Evolutionary conservation across 2,329 filamentous ascomycete genomes (phyloP).

Genomic region (Thelonectria rubi): DNA sequence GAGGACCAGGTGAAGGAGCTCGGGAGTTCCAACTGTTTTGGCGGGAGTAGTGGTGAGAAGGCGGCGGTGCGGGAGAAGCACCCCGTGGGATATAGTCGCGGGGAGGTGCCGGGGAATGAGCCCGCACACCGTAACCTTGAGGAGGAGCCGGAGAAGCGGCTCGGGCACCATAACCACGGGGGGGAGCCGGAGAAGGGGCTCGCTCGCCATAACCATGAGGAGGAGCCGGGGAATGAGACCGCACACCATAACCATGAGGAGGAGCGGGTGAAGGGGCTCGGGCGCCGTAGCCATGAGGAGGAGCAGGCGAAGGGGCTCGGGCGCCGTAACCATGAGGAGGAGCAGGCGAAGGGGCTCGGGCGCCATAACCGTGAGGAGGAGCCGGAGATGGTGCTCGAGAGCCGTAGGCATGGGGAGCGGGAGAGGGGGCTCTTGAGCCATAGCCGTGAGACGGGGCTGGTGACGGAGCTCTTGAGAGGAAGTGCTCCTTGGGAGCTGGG

Average conservation of each 20-base stretch:
- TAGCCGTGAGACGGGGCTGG: conserved; percentile 40
- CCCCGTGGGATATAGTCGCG: conserved; percentile 46
- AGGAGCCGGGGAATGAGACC: conserved; percentile 51
- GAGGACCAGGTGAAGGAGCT: conserved; percentile 51
- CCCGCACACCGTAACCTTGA: conserved; percentile 38
- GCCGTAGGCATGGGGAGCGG: conserved; percentile 39
- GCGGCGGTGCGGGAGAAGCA: conserved; percentile 36
- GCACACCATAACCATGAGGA: conserved; percentile 42
- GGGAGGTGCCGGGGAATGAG: conserved; percentile 22
- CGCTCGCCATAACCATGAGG: conserved; percentile 44
- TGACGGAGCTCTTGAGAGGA: conserved; percentile 33
- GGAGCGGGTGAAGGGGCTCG: conserved; percentile 42
- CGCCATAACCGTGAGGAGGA: conserved; percentile 42
- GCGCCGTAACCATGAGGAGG: conserved; percentile 43
- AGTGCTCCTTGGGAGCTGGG: no score
- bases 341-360: conserved; percentile 42
- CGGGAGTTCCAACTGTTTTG: conserved; percentile 36
- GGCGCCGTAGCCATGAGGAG: conserved; percentile 43
- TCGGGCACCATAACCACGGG: conserved; percentile 47
- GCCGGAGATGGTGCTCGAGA: conserved; percentile 41
- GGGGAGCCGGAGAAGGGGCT: conserved; percentile 41
- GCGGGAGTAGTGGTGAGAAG: conserved; percentile 38
- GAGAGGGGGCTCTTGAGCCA: conserved; percentile 44
- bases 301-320: conserved; percentile 41
- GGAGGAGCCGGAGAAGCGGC: conserved; percentile 42